Evolutionary conservation across 371 early-diverging fungal genomes (phyloP), one percentile per base, ranked within the genome.

Genomic region (Mucor piriformis): DNA sequence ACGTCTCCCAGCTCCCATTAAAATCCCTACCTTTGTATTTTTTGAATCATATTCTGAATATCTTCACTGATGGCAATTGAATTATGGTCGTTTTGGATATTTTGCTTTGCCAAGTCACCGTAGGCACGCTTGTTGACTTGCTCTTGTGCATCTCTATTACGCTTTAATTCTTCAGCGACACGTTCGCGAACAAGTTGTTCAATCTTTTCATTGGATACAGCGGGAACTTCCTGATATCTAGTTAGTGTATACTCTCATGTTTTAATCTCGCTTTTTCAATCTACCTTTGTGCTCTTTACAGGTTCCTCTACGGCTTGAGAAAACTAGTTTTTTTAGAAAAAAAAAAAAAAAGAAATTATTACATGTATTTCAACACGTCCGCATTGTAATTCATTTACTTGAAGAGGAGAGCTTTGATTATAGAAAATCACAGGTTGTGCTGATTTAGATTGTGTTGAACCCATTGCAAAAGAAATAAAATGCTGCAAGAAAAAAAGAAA

Each of bases 381-480:
- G n/a, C n/a, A n/a, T n/a, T n/a, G n/a, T n/a, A n/a, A n/a, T 7
- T 15, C 29, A 10, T 25, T 54, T 63, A 79, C 79, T 68, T 79
- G 74, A 47, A 76, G 57, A 56, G 79, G 76, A 15, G 68, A 66
- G 43, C 70, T 76, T 49, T 76, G 76, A 50, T 79, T 79, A 46
- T 79, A 79, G 46, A 79, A 73, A 51, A 79, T 79, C 34, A 79
- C 63, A 10, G 76, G 76, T 61, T 79, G 74, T 34, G 64, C 33
- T 43, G 66, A 32, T 40, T 70, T 79, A 50, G 79, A 79, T 63
- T 79, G 79, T 61, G 69, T 69, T 23, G 74, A 71, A 49, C 79
- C 79, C 79, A 79, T 79, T 50, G 29, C 29, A 6, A 8, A 29
- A 29, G 8, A 29, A 29, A 8, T 29, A 8, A 29, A 29, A 29